Percentiles rank a stretch among this genome's conserved stretches.
These are phyloP conservation scores for Eutrema japonicum DNA, from an alignment of 345 rosid species.

Conservation along the genomic window DNA sequence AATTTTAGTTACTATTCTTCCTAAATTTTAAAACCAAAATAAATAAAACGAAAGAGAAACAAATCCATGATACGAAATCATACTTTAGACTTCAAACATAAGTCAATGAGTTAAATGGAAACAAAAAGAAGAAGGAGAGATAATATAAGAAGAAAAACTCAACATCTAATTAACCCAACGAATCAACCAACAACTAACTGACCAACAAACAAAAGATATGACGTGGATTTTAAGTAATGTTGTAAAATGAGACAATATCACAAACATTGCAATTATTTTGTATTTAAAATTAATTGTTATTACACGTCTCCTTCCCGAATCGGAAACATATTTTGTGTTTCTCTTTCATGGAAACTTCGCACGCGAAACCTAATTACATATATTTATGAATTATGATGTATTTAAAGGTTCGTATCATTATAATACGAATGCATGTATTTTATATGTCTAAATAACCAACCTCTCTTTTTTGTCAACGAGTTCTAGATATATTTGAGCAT, in stretches of 20 bases:
- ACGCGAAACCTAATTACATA: slow-evolving; percentile 17
- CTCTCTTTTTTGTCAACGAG: no score
- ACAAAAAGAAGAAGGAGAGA: neutral
- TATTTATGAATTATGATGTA: neutral
- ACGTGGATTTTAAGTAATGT: slow-evolving; percentile 27
- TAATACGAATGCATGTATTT: slow-evolving; percentile 2
- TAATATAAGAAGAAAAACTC: slow-evolving; percentile 21
- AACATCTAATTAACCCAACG: slow-evolving; percentile 42
- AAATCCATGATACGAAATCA: neutral
- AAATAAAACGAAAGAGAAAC: neutral
- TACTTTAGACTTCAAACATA: slow-evolving; percentile 28
- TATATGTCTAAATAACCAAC: neutral
- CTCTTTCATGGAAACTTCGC: slow-evolving; percentile 40
- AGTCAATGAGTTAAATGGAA: slow-evolving; percentile 16
- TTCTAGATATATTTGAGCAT: no score
- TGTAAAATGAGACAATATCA: slow-evolving; percentile 35
- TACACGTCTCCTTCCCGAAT: slow-evolving; percentile 34
- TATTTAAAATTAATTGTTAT: slow-evolving; percentile 31
- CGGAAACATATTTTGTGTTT: slow-evolving; percentile 33
- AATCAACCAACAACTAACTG: slow-evolving; percentile 34
- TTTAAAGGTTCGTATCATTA: neutral
- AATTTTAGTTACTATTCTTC: neutral
- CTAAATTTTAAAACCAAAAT: neutral
- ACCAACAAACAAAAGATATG: slow-evolving; percentile 45
- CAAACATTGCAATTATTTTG: slow-evolving; percentile 32